Conservation (phyloP, 306 rosid species). For the Astragalus glycyphyllos region DNA sequence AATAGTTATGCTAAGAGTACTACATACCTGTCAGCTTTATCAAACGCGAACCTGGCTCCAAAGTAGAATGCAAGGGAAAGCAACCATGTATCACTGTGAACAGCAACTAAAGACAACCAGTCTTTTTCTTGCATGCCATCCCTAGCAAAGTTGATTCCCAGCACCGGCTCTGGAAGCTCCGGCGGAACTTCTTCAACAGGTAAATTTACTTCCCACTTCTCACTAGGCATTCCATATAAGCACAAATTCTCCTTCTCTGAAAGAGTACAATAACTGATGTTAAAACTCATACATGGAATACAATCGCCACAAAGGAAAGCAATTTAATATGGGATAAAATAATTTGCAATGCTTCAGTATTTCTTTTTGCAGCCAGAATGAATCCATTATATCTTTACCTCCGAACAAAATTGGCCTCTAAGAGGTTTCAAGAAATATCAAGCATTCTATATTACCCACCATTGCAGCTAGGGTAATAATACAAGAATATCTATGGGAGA, state of each 20-base stretch:
- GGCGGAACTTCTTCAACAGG: constrained; percentile 99
- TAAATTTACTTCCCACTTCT: constrained; percentile 90
- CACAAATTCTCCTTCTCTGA: constrained; percentile 94
- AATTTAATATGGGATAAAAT: constrained; percentile 21
- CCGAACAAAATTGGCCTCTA: constrained; percentile 3
- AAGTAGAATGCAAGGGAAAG: constrained; percentile 85
- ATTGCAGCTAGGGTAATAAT: background rate
- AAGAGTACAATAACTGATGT: constrained; percentile 40
- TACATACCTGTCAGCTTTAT: constrained; percentile 74
- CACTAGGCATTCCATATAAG: constrained; percentile 82
- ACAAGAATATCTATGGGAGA: constrained; percentile 31
- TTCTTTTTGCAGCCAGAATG: constrained; percentile 3
- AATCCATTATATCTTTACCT: constrained; percentile 22
- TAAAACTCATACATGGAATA: constrained; percentile 21
- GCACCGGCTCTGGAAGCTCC: constrained; percentile 92
- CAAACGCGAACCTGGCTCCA: constrained; percentile 91
- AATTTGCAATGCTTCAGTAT: background rate
- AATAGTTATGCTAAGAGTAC: background rate
- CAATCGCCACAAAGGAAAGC: constrained; percentile 30
- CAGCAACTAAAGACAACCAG: constrained; percentile 89
- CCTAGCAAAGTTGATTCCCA: constrained; percentile 92
- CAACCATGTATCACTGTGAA: constrained; percentile 91
- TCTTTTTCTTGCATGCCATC: constrained; percentile 93
- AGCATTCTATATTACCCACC: constrained; percentile 22
- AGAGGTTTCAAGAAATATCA: constrained; percentile 36